A percentile compares a stretch with the other conserved stretches of the same genome.
These are phyloP conservation scores for Naganishia randhawae DNA, from an alignment of 768 basidiomycete species.

Conservation along the genomic window DNA sequence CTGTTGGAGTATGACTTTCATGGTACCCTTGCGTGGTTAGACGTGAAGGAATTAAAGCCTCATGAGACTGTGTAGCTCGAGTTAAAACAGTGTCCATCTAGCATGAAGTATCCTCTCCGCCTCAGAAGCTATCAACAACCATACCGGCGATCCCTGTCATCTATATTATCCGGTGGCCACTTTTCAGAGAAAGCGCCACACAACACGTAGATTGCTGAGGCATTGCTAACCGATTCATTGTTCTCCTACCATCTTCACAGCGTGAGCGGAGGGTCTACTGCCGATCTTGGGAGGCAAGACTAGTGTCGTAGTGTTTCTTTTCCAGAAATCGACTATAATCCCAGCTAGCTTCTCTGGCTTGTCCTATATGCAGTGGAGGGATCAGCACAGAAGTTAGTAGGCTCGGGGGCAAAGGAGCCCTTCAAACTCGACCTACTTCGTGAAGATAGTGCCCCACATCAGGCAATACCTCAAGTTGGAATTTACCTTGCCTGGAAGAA, in stretches of 20 bases:
- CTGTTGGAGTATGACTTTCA: too few relatives aligned
- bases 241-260: constrained; percentile 31
- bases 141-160: too few relatives aligned
- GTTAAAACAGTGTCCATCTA: too few relatives aligned
- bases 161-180: too few relatives aligned
- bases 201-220: not conserved
- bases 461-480: constrained; percentile 82
- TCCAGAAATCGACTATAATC: constrained; percentile 84
- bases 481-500: constrained; percentile 61
- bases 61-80: too few relatives aligned
- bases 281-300: constrained; percentile 46
- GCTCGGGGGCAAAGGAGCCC: not conserved
- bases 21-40: too few relatives aligned
- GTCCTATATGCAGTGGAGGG: constrained; percentile 59
- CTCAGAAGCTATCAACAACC: too few relatives aligned
- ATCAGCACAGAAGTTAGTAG: not conserved
- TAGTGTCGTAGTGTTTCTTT: constrained; percentile 59
- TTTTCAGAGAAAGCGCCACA: too few relatives aligned
- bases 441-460: constrained; percentile 91
- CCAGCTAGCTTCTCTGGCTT: constrained; percentile 76
- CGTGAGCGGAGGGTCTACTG: not conserved
- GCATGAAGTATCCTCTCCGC: too few relatives aligned
- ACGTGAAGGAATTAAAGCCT: too few relatives aligned
- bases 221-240: not conserved
- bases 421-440: constrained; percentile 60